Base-by-base conservation (phyloP, 1,139 yeast genomes). In the Citeromyces siamensis region DNA sequence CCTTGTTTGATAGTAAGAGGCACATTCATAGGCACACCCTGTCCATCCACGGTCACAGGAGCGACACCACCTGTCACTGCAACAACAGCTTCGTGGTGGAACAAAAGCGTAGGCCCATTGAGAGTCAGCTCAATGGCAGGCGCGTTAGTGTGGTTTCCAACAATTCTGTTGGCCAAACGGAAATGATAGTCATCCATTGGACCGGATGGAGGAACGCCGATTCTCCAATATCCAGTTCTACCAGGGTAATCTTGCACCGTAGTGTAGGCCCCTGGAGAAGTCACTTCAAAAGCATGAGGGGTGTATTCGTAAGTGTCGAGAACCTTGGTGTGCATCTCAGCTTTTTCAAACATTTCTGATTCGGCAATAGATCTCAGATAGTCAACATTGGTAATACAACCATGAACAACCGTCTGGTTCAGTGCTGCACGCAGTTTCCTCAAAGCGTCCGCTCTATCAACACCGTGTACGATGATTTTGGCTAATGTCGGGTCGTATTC, bases 171-270 rank as follows among this genome's bases (percentile, higher is more conserved):
- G 22, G 95, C 95, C 43, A 85, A 56, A 52, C 95, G 71, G 64
- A 86, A 88, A 2, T 96, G 76, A 49, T 78, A 86, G 42, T 79
- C 74, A 59, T 90, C 97, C 97, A 90, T 90, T 44, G 97, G 95
- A 35, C 98, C 98, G 28, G 95, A 84, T 7, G 97, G 97, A 21
- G 98, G 98, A 39, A 90, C 96, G 55, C 98, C 98, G 48, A 81
- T 66, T 52, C 79, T 71, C 97, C 97, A 90, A 55, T 80, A 72
- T 10, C 88, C 81, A 41, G 67, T 67, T 64, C 97, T 78, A 41
- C 97, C 97, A 10, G 97, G 97, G 55, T 75, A 88, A 58, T 88
- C 97, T 62, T 90, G 97, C 37, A 88, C 90, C 3, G 96, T 82
- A 29, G 97, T 86, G 58, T 84, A 83, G 32, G 95, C 90, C 52